A percentile compares a stretch with the other conserved stretches of the same genome.
These are phyloP conservation scores for Diaporthe sp. DNA, from an alignment of 2,329 filamentous ascomycete species.

Conservation along the genomic window DNA sequence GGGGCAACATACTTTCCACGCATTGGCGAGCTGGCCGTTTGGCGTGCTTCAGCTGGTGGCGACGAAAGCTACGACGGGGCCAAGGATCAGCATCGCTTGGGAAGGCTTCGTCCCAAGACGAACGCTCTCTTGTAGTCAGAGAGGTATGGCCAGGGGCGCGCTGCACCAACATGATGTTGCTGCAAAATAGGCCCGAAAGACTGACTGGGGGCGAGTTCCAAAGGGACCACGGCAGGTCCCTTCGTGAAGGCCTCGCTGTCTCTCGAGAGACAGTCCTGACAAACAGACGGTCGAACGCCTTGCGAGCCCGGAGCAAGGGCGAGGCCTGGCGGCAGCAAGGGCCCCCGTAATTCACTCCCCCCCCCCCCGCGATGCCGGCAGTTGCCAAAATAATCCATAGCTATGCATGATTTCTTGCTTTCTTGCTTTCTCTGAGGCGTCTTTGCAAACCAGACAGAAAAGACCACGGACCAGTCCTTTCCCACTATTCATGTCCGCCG, in stretches of 20 bases:
- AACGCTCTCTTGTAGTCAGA: not conserved
- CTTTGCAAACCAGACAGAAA: conserved; percentile 24
- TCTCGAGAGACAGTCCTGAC: not conserved
- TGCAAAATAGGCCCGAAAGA: not conserved
- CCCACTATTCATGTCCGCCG: conserved; percentile 21
- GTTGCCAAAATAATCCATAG: conserved; percentile 32
- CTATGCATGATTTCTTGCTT: conserved; percentile 39
- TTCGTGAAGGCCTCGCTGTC: not conserved
- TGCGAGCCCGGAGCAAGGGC: not conserved
- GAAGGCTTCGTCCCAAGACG: not conserved
- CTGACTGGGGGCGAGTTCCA: not conserved
- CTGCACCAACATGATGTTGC: not conserved
- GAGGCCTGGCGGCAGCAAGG: not conserved
- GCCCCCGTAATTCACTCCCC: not conserved
- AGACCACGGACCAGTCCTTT: conserved; percentile 10
- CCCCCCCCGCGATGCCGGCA: not conserved
- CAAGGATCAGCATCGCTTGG: not conserved
- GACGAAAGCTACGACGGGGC: conserved; percentile 6
- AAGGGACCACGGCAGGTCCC: not conserved
- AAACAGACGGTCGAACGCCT: not conserved
- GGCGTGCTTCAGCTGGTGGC: conserved; percentile 20
- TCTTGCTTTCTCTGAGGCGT: conserved; percentile 32
- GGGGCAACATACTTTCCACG: conserved; percentile 1
- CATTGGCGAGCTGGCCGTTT: conserved; percentile 10
- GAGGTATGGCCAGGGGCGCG: not conserved